Base-by-base conservation (phyloP, 768 basidiomycete genomes). In the Filobasidium wieringae region DNA sequence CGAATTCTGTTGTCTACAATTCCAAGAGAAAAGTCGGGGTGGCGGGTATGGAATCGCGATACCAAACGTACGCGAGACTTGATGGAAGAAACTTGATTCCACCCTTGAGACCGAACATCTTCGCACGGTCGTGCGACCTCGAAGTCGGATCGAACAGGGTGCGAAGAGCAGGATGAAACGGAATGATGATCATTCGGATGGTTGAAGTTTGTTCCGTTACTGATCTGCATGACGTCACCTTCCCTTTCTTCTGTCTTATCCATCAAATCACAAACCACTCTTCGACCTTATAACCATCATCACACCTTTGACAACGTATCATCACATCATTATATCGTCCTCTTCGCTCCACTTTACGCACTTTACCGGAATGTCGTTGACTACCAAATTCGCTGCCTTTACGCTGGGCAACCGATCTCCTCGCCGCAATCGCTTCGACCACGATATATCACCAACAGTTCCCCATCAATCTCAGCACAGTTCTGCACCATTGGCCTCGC, bases 401-500 rank as follows among this genome's bases (percentile, higher is more conserved):
- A 19, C 22, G n/a, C 19, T 12, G 9, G 39, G 17, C 9, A 31
- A n/a, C n/a, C n/a, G n/a, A n/a, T n/a, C n/a, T n/a, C n/a, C 37
- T 11, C 37, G 37, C 17, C 15, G 15, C 4, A 40, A 40, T 11
- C 17, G 37, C 5, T 22, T 40, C 30, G 29, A 27, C 17, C 14
- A 2, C 2, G 11, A 27, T 5, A 12, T 41, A 2, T n/a, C 31
- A 60, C 39, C 63, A 63, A 51, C 57, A 61, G 9, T 64, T 61
- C 64, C 60, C 37, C 60, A 61, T 34, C 61, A 66, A 47, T 57
- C 59, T n/a, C 57, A 50, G 40, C 50, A 30, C 19, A 63, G 55
- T 27, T 53, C 32, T 29, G 68, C 45, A 5, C 69, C 72, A 3
- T 63, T 67, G 62, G 59, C 58, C 11, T 72, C 72, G 15, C 71